A percentile compares a stretch with the other conserved stretches of the same genome.
phyloP scores from a whole-genome alignment of 495 filamentous ascomycete genomes.

The Amphirosellinia nigrospora region DNA sequence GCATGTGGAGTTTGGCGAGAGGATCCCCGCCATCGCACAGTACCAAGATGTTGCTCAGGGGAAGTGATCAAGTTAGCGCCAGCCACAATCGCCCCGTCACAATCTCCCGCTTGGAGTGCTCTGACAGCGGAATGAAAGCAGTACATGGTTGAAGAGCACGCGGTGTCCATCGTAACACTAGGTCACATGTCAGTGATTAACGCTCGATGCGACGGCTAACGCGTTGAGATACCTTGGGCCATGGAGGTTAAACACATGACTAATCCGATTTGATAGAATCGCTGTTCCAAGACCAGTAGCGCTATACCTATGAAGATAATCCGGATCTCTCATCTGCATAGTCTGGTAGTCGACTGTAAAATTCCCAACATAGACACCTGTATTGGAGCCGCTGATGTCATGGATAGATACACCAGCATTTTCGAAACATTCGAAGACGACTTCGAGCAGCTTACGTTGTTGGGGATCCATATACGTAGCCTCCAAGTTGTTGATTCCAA shows the following conservation, averaged over 20 bases:
- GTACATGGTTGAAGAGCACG: constrained; percentile 59
- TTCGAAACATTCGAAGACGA: constrained; percentile 56
- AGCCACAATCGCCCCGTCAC: constrained; percentile 43
- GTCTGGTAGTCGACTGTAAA: constrained; percentile 49
- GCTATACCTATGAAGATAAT: constrained; percentile 29
- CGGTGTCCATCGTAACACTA: constrained; percentile 58
- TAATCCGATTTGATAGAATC: constrained; percentile 56
- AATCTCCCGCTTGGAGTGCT: constrained; percentile 43
- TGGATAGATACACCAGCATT: constrained; percentile 53
- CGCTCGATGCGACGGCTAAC: too few relatives aligned
- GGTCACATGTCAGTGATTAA: too few relatives aligned
- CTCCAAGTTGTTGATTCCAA: constrained; percentile 44
- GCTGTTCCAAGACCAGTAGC: too few relatives aligned
- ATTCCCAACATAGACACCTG: constrained; percentile 49
- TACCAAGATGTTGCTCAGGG: constrained; percentile 39
- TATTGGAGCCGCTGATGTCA: constrained; percentile 47
- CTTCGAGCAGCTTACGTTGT: constrained; percentile 62
- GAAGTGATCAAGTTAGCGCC: constrained; percentile 43
- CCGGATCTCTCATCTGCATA: constrained; percentile 39
- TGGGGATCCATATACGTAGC: constrained; percentile 59
- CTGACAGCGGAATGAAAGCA: constrained; percentile 52
- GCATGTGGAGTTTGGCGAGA: constrained; percentile 50
- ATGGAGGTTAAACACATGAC: constrained; percentile 58
- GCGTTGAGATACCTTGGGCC: constrained; percentile 45
- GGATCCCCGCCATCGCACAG: constrained; percentile 39